These are phyloP conservation scores for Pelargonium australe DNA, from an alignment of 441 rosid species.

Conservation along the genomic window DNA sequence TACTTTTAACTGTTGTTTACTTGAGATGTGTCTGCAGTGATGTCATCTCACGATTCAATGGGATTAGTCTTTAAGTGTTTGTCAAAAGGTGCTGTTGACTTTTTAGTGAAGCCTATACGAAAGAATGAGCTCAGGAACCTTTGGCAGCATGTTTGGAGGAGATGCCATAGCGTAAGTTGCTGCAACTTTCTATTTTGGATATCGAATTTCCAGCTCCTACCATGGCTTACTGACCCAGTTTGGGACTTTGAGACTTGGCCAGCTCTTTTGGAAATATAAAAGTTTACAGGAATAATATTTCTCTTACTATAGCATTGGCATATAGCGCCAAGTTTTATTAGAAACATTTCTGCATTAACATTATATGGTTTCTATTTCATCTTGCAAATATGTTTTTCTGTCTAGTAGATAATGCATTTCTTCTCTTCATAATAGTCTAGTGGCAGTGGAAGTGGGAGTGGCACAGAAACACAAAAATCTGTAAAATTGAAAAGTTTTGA, in stretches of 20 bases:
- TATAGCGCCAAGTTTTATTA: background rate
- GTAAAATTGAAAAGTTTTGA: conserved; percentile 34
- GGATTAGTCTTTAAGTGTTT: conserved; percentile 78
- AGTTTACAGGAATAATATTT: background rate
- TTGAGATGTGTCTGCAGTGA: conserved; percentile 63
- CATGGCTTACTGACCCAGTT: background rate
- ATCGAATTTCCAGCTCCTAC: conserved; percentile 8
- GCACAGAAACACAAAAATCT: conserved; percentile 36
- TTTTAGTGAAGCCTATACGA: conserved; percentile 79
- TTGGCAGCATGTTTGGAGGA: conserved; percentile 97
- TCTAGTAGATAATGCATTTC: conserved; percentile 17
- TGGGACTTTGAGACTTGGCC: background rate
- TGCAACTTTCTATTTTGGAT: conserved; percentile 16
- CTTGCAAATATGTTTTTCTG: conserved; percentile 10
- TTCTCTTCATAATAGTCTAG: conserved; percentile 36
- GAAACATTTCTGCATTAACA: background rate
- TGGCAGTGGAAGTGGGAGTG: conserved; percentile 61
- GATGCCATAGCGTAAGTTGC: conserved; percentile 66
- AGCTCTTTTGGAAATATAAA: background rate
- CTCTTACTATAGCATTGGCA: background rate
- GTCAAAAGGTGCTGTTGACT: conserved; percentile 88
- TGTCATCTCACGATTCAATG: conserved; percentile 87
- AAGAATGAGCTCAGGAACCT: conserved; percentile 84
- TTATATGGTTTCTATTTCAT: background rate
- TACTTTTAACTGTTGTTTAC: conserved; percentile 26